Evolutionary conservation across 208 protist species (phyloP).

Genomic region (Crithidia expoeki): DNA sequence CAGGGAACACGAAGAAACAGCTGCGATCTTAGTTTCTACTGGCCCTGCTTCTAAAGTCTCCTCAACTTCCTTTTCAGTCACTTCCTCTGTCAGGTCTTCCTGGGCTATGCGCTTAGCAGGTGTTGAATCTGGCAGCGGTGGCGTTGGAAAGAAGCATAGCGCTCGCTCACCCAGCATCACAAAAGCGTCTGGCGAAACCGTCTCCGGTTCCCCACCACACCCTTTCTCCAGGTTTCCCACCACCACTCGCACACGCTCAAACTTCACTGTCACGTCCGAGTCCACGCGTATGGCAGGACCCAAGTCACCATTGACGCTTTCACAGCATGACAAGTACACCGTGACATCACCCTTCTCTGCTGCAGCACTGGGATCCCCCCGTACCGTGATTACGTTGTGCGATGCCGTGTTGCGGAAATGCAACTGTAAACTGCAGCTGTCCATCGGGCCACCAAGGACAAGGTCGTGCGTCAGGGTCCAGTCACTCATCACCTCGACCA

Average conservation of each 20-base stretch:
- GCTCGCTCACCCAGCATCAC: conserved; percentile 29
- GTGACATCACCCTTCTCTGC: neutral
- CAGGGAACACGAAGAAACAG: neutral
- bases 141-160: conserved; percentile 22
- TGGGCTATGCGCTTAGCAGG: neutral
- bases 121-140: neutral
- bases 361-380: neutral
- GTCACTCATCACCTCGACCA: conserved; percentile 26
- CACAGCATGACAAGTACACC: conserved; percentile 13
- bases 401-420: conserved; percentile 21
- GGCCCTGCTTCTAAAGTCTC: too few relatives aligned
- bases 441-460: conserved; percentile 14
- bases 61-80: neutral
- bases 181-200: conserved; percentile 4
- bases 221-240: neutral
- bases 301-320: conserved; percentile 23
- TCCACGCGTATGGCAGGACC: conserved; percentile 29
- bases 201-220: neutral
- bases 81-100: neutral
- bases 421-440: conserved; percentile 16
- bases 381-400: conserved; percentile 34
- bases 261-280: conserved; percentile 31
- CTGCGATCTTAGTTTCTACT: neutral
- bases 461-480: conserved; percentile 24
- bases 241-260: conserved; percentile 24